Conservation (phyloP, 345 rosid species). For the Lepidium sativum region DNA sequence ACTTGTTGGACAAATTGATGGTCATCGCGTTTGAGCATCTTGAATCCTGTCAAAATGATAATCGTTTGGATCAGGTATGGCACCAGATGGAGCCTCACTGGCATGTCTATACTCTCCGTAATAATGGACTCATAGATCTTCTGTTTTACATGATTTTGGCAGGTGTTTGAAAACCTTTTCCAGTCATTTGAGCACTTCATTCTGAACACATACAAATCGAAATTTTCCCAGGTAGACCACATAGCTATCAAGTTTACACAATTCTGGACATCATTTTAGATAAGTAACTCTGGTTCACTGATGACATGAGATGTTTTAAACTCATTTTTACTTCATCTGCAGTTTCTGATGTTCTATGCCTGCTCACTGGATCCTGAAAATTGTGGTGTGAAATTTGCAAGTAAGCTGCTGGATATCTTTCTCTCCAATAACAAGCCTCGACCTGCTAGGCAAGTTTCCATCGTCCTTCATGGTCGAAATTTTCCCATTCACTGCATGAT, state of each 20-base stretch:
- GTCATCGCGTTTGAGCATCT: constrained; percentile 70
- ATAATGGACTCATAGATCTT: too few species aligned
- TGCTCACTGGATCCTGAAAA: constrained; percentile 78
- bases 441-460: constrained; percentile 44
- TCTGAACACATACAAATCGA: constrained; percentile 66
- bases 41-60: constrained; percentile 50
- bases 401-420: constrained; percentile 43
- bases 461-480: not conserved
- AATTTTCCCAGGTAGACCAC: constrained; percentile 67
- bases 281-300: not conserved
- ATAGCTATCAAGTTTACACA: not conserved
- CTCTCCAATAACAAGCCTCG: constrained; percentile 32
- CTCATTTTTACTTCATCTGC: constrained; percentile 25
- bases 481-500: not conserved
- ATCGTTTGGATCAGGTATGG: constrained; percentile 64
- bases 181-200: constrained; percentile 54
- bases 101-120: not conserved
- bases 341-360: constrained; percentile 86
- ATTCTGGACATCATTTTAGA: not conserved
- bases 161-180: constrained; percentile 73
- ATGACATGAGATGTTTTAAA: constrained; percentile 1
- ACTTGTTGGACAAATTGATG: constrained; percentile 68
- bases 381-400: constrained; percentile 66
- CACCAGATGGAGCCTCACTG: not conserved
- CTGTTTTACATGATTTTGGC: not conserved